Conservation (phyloP, 352 stramenopile species). For the Plasmopara halstedii region DNA sequence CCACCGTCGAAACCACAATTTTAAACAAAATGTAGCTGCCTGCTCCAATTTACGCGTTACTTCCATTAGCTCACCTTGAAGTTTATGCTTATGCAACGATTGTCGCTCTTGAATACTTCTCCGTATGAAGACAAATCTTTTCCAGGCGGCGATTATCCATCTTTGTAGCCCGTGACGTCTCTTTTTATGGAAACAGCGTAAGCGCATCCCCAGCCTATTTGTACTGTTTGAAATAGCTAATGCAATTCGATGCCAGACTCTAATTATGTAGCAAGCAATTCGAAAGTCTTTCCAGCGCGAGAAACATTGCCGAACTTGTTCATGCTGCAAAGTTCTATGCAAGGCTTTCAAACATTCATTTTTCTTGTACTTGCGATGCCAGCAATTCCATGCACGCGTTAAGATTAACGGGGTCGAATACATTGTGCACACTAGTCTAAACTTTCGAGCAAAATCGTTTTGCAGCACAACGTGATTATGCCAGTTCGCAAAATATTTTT, state of each 20-base stretch:
- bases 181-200: constrained; percentile 24
- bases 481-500: constrained; percentile 12
- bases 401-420: constrained; percentile 25
- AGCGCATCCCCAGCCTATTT: constrained; percentile 22
- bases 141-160: constrained; percentile 8
- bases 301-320: constrained; percentile 10
- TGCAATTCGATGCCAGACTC: constrained; percentile 13
- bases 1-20: constrained; percentile 17
- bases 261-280: constrained; percentile 12
- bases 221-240: constrained; percentile 3
- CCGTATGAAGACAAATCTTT: constrained; percentile 2
- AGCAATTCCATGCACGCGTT: constrained; percentile 20
- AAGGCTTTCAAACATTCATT: constrained; percentile 3
- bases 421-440: constrained; percentile 25
- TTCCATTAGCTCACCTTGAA: constrained; percentile 16
- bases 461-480: not conserved
- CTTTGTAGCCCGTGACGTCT: not conserved
- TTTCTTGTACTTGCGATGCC: constrained; percentile 13
- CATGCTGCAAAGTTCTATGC: constrained; percentile 2
- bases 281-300: constrained; percentile 22
- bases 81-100: constrained; percentile 10
- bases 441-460: constrained; percentile 28
- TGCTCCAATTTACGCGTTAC: constrained; percentile 1
- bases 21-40: constrained; percentile 4
- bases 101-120: constrained; percentile 15